phyloP scores from a whole-genome alignment of 2,329 filamentous ascomycete genomes.

The Epichloe gansuensis region DNA sequence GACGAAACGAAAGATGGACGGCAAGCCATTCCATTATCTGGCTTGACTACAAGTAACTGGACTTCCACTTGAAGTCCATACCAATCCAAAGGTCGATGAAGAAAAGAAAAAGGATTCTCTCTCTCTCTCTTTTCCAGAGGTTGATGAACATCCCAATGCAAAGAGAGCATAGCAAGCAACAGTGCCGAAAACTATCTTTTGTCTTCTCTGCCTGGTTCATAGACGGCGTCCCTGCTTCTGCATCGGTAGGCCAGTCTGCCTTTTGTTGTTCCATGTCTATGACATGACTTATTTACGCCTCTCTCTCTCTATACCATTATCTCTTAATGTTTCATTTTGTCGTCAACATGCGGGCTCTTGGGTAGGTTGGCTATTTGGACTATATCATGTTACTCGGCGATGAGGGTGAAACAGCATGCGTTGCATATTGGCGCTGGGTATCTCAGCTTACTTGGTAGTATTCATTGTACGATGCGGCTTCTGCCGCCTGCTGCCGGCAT shows the following conservation, averaged over 20 bases:
- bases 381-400: neutral
- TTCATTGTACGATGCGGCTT: neutral
- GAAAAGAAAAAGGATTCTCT: neutral
- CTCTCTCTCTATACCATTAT: too few species aligned
- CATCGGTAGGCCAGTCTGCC: neutral
- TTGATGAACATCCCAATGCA: neutral
- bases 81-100: too few species aligned
- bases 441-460: neutral
- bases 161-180: conserved; percentile 5
- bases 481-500: neutral
- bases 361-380: neutral
- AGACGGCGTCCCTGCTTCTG: conserved; percentile 1
- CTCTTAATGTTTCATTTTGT: neutral
- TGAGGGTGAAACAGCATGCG: neutral
- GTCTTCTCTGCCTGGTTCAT: neutral
- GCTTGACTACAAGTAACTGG: too few species aligned
- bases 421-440: conserved; percentile 2
- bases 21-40: too few species aligned
- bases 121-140: neutral
- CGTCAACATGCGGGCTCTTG: neutral
- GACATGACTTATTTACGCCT: neutral
- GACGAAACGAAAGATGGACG: neutral
- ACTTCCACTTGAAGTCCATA: too few species aligned
- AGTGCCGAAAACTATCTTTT: neutral
- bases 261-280: neutral